These are phyloP conservation scores for Hypomontagnella monticulosa DNA, from an alignment of 495 filamentous ascomycete genomes.

Conservation along the genomic window DNA sequence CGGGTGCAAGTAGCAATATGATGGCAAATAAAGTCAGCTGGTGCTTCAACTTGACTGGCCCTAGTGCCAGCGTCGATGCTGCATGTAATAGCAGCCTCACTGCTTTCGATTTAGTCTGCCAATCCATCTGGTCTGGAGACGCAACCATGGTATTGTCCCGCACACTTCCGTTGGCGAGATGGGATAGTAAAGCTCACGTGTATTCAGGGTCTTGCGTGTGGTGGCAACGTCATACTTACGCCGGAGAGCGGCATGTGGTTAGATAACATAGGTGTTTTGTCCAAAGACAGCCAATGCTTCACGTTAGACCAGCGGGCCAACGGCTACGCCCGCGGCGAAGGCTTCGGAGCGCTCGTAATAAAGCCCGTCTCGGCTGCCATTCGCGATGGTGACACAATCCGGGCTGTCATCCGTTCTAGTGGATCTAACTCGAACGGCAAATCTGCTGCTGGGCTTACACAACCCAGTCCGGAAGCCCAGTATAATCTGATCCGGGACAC, in stretches of 20 bases:
- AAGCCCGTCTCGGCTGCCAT: constrained; percentile 62
- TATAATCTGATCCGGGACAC: constrained; percentile 53
- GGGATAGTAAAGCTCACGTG: background rate
- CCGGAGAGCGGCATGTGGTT: constrained; percentile 41
- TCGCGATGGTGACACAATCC: constrained; percentile 37
- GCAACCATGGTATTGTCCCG: background rate
- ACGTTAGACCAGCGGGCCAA: constrained; percentile 64
- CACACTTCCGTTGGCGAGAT: too few species aligned
- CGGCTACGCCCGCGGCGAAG: constrained; percentile 70
- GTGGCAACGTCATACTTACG: constrained; percentile 55
- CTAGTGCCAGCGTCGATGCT: constrained; percentile 53
- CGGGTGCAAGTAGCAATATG: constrained; percentile 42
- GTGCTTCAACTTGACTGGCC: constrained; percentile 56
- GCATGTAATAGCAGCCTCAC: constrained; percentile 71
- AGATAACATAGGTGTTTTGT: constrained; percentile 35
- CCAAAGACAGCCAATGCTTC: constrained; percentile 51
- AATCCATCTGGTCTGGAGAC: constrained; percentile 64
- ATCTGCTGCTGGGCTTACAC: constrained; percentile 53
- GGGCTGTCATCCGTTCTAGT: constrained; percentile 58
- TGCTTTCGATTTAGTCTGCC: constrained; percentile 70
- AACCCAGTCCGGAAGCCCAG: constrained; percentile 60
- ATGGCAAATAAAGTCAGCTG: constrained; percentile 59
- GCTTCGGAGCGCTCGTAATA: constrained; percentile 58
- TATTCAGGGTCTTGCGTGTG: constrained; percentile 55
- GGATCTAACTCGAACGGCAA: constrained; percentile 63